A percentile compares a stretch with the other conserved stretches of the same genome.
phyloP scores from a whole-genome alignment of 2,329 filamentous ascomycete species.

The Pyrenophora teres region DNA sequence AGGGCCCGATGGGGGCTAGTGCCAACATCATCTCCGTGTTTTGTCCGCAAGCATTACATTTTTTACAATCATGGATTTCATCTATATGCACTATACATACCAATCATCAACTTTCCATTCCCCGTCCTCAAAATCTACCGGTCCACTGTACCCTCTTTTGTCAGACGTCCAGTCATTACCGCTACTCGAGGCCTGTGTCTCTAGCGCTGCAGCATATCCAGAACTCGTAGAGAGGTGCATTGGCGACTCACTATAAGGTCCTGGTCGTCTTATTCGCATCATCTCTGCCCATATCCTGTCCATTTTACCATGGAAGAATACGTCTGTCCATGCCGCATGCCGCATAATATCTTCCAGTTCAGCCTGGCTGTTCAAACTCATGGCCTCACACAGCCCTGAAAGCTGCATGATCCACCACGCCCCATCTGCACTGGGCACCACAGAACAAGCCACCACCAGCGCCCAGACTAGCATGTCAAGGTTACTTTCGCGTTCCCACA shows the following conservation, averaged over 20 bases:
- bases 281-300: conserved; percentile 9
- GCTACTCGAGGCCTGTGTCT: neutral
- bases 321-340: conserved; percentile 32
- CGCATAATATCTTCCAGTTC: conserved; percentile 19
- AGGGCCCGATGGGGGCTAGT: conserved; percentile 5
- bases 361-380: neutral
- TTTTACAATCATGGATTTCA: neutral
- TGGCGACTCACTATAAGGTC: neutral
- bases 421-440: conserved; percentile 9
- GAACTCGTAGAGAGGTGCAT: neutral
- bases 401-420: conserved; percentile 26
- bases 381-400: conserved; percentile 14
- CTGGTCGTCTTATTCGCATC: neutral
- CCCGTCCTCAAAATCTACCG: neutral
- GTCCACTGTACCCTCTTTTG: neutral
- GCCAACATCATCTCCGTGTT: neutral
- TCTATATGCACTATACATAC: neutral
- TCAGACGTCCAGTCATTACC: neutral
- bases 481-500: conserved; percentile 26
- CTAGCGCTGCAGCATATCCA: neutral
- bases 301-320: conserved; percentile 18
- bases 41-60: conserved; percentile 12
- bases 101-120: neutral
- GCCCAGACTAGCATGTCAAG: conserved; percentile 29
- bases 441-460: conserved; percentile 23